phyloP scores from a whole-genome alignment of 2,329 filamentous ascomycete species.

The Fusarium musae region DNA sequence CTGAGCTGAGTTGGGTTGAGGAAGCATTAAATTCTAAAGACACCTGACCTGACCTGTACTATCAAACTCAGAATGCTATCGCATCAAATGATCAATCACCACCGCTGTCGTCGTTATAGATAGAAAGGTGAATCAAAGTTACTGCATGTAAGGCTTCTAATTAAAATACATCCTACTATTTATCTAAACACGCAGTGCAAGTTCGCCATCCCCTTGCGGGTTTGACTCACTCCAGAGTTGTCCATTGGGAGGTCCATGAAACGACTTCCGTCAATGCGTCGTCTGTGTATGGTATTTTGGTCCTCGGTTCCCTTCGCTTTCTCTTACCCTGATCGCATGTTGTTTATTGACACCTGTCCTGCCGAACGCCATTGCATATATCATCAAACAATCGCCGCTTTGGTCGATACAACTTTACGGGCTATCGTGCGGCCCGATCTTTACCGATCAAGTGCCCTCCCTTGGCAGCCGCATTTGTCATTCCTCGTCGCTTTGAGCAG shows the following conservation, averaged over 20 bases:
- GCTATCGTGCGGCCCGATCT: slow-evolving; percentile 13
- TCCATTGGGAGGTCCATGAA: slow-evolving; percentile 16
- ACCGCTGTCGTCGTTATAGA: not conserved
- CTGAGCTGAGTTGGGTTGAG: slow-evolving; percentile 3
- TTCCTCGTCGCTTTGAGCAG: slow-evolving; percentile 65
- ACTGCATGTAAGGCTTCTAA: slow-evolving; percentile 51
- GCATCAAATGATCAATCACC: not conserved
- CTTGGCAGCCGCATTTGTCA: slow-evolving; percentile 40
- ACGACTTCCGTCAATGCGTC: slow-evolving; percentile 31
- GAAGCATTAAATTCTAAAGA: slow-evolving; percentile 1
- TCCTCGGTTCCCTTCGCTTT: slow-evolving; percentile 34
- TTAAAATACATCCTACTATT: slow-evolving; percentile 56
- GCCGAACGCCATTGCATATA: slow-evolving; percentile 48
- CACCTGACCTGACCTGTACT: slow-evolving; percentile 28
- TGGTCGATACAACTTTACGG: slow-evolving; percentile 27
- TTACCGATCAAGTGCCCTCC: not conserved
- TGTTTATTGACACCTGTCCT: slow-evolving; percentile 41
- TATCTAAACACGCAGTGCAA: slow-evolving; percentile 46
- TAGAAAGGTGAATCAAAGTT: not conserved
- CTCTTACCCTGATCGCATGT: slow-evolving; percentile 42
- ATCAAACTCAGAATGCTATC: not conserved
- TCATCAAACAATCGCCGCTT: slow-evolving; percentile 44
- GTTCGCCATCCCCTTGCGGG: slow-evolving; percentile 33
- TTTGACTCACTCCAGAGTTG: slow-evolving; percentile 25
- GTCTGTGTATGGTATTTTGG: slow-evolving; percentile 46